Evolutionary conservation across 371 early-diverging fungal species (phyloP).

Genomic region (Actinomortierella wolfii): DNA sequence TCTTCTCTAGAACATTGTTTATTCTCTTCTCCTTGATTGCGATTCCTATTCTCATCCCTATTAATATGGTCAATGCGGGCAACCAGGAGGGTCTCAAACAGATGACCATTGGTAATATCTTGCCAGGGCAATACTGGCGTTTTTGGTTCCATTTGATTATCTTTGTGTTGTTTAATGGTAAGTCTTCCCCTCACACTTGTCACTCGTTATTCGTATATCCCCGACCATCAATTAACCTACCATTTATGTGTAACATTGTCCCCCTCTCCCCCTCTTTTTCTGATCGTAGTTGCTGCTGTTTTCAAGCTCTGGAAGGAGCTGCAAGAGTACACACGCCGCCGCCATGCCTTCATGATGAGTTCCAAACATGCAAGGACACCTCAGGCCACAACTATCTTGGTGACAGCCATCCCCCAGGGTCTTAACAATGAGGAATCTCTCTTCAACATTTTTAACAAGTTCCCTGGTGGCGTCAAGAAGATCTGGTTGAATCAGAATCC

Average conservation of each 20-base stretch:
- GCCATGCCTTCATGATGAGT: conserved; percentile 66
- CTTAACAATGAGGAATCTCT: conserved; percentile 54
- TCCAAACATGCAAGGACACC: conserved; percentile 63
- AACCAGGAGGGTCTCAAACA: conserved; percentile 48
- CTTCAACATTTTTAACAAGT: conserved; percentile 59
- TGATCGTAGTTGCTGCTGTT: conserved; percentile 49
- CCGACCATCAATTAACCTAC: no score
- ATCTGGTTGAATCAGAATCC: conserved; percentile 71
- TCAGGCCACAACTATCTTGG: conserved; percentile 68
- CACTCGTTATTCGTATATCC: no score
- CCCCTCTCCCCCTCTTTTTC: not conserved
- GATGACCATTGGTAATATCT: conserved; percentile 73
- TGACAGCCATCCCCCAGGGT: conserved; percentile 61
- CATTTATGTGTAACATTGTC: not conserved
- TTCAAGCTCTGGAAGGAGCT: conserved; percentile 67
- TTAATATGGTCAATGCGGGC: conserved; percentile 59
- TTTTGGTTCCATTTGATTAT: conserved; percentile 76
- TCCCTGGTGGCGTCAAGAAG: conserved; percentile 76
- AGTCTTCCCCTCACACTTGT: conserved; percentile 3
- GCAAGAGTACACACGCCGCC: conserved; percentile 65
- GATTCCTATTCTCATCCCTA: conserved; percentile 69
- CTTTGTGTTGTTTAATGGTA: conserved; percentile 62
- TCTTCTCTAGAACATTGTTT: conserved; percentile 45
- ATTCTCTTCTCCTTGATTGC: conserved; percentile 59
- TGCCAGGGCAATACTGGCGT: conserved; percentile 40